Evolutionary conservation across 176 grass and related monocot genomes (phyloP).

Genomic region (Hsuehochloa calcarea): DNA sequence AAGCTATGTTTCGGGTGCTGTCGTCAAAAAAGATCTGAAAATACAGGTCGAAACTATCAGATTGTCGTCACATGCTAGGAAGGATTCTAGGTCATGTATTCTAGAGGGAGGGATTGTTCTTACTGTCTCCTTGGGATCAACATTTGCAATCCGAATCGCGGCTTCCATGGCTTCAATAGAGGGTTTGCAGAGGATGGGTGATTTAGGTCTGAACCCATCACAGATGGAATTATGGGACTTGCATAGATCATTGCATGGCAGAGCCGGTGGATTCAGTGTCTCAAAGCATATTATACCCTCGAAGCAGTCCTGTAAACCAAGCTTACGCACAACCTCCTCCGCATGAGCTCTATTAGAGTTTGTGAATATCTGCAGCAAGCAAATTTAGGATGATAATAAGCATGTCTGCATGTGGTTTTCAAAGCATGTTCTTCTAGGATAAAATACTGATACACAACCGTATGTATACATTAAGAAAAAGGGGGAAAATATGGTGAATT

Average conservation of each 20-base stretch:
- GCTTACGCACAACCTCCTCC: slow-evolving; percentile 43
- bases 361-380: slow-evolving; percentile 53
- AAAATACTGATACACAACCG: not conserved
- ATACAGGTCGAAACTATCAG: not conserved
- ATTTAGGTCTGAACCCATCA: slow-evolving; percentile 33
- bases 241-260: not conserved
- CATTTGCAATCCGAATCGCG: slow-evolving; percentile 47
- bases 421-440: not conserved
- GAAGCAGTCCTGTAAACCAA: slow-evolving; percentile 60
- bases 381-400: slow-evolving; percentile 13
- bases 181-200: slow-evolving; percentile 61
- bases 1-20: slow-evolving; percentile 58
- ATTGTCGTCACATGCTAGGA: not conserved
- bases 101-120: not conserved
- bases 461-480: not conserved
- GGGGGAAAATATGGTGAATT: not conserved
- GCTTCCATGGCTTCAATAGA: slow-evolving; percentile 65
- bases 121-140: slow-evolving; percentile 58
- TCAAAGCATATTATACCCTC: slow-evolving; percentile 77
- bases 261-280: slow-evolving; percentile 47
- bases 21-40: slow-evolving; percentile 75
- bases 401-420: not conserved
- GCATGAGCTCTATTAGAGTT: slow-evolving; percentile 64
- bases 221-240: not conserved
- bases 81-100: not conserved